phyloP scores from a whole-genome alignment of 148 eudicot species.

The Vaccinium corymbosum region DNA sequence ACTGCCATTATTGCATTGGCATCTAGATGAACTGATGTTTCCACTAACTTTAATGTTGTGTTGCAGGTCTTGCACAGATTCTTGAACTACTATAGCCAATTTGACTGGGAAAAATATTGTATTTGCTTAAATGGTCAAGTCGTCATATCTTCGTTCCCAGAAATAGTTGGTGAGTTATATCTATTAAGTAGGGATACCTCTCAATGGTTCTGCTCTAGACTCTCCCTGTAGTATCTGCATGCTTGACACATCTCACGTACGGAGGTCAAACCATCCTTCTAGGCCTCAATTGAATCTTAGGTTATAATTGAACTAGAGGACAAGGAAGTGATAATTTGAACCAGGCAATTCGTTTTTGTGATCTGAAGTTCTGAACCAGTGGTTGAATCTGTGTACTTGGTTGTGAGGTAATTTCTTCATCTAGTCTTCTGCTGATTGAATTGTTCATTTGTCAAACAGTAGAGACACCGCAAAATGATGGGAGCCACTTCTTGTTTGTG shows the following conservation, averaged over 20 bases:
- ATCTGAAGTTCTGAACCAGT: neutral
- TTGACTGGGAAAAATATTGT: slow-evolving; percentile 47
- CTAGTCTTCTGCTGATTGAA: neutral
- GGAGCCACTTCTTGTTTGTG: slow-evolving; percentile 23
- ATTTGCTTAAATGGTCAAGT: slow-evolving; percentile 39
- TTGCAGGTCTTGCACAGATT: slow-evolving; percentile 49
- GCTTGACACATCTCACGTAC: neutral
- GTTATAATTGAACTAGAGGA: neutral
- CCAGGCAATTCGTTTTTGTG: neutral
- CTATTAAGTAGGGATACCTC: neutral
- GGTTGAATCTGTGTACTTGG: neutral
- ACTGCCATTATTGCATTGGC: neutral
- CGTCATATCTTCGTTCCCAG: slow-evolving; percentile 34
- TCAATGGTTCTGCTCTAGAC: neutral
- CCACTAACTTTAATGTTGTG: neutral
- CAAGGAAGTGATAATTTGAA: neutral
- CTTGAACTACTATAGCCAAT: slow-evolving; percentile 45
- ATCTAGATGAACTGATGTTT: neutral
- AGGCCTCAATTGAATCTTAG: neutral
- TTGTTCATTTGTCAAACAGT: slow-evolving; percentile 24
- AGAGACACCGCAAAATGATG: slow-evolving; percentile 19
- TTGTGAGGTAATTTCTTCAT: neutral
- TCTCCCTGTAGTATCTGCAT: neutral
- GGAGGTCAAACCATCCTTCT: neutral
- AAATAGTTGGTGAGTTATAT: slow-evolving; percentile 34